phyloP scores from a whole-genome alignment of 2,329 filamentous ascomycete genomes.

The Zymoseptoria ardabiliae region DNA sequence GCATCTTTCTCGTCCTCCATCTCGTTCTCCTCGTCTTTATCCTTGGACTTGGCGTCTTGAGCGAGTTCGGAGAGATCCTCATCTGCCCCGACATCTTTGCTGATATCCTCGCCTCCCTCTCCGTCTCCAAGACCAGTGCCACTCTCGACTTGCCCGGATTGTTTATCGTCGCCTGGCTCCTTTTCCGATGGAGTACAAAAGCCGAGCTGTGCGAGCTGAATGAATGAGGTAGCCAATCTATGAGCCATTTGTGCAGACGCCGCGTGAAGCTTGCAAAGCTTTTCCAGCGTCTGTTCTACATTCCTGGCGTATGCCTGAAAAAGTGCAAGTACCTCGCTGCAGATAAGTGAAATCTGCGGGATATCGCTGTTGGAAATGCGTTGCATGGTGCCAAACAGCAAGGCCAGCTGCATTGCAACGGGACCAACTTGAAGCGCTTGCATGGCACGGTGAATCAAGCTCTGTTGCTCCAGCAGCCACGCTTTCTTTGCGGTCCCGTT shows the following conservation, averaged over 20 bases:
- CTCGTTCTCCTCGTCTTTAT: constrained; percentile 48
- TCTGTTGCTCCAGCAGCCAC: constrained; percentile 46
- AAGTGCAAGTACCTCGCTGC: constrained; percentile 52
- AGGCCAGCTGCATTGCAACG: not conserved
- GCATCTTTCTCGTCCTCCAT: constrained; percentile 77
- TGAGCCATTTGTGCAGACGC: constrained; percentile 68
- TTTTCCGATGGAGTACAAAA: constrained; percentile 89
- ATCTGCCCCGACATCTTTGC: constrained; percentile 89
- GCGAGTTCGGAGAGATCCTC: constrained; percentile 89
- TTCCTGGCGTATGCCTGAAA: constrained; percentile 63
- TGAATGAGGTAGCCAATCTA: constrained; percentile 68
- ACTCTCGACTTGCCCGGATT: constrained; percentile 70
- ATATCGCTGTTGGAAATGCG: not conserved
- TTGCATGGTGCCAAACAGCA: not conserved
- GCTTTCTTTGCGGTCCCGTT: constrained; percentile 54
- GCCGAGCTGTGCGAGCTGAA: constrained; percentile 70
- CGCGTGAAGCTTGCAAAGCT: constrained; percentile 58
- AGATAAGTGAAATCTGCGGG: constrained; percentile 1
- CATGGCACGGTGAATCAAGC: not conserved
- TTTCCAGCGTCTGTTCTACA: constrained; percentile 50
- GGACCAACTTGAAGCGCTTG: not conserved
- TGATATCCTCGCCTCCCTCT: constrained; percentile 93
- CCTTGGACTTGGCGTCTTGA: constrained; percentile 59
- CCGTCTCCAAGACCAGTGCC: constrained; percentile 93
- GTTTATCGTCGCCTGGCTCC: constrained; percentile 34